Evolutionary conservation across 2,329 filamentous ascomycete species (phyloP), one percentile per base, ranked within the genome.

Genomic region (Basipetospora chlamydospora): DNA sequence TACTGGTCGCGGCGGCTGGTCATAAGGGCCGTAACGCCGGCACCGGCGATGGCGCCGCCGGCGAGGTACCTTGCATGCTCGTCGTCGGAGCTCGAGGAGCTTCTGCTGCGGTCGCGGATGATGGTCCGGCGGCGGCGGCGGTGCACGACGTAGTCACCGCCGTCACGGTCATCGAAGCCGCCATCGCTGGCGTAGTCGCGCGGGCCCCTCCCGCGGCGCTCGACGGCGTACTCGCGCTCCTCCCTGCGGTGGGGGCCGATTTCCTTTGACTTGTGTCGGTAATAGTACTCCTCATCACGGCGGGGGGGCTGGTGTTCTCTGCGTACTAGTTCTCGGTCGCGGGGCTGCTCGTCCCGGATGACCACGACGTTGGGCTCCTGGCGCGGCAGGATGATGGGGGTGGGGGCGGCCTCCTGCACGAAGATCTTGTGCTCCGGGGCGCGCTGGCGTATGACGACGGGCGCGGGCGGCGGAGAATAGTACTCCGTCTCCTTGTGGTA

Each of bases 401-500:
- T 51, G 2, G 70, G 66, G 3, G 67, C 61, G 1, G 70, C 68
- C 45, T 75, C 70, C 42, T 76, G 66, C 7, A 75, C 63, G 43
- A 76, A 70, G 45, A 76, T 73, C 48, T 67, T 67, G 48, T 76
- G 71, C 48, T 75, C 69, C 3, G 63, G 60, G 1, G 64, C 60
- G 35, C 64, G 61, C 46, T 70, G 66, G 35, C 70, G 68, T 43
- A 76, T 71, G 38, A 75, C 59, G 41, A 76, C 64, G 5, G 70
- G 70, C 4, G 61, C 61, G 8, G 62, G 54, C 10, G 67, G 65
- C 3, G 65, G 64, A 30, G 65, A 58, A 46, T 69, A 78, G 50
- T 75, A 77, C 44, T 78, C 73, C 3, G 70, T 72, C 49, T 78
- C 73, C 50, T 67, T 68, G 47, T 67, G 67, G 47, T 73, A 74